Percentiles rank a stretch among this genome's conserved stretches.
phyloP scores from a whole-genome alignment of 805 yeast genomes.

The Monosporozyma yasuniensis region DNA sequence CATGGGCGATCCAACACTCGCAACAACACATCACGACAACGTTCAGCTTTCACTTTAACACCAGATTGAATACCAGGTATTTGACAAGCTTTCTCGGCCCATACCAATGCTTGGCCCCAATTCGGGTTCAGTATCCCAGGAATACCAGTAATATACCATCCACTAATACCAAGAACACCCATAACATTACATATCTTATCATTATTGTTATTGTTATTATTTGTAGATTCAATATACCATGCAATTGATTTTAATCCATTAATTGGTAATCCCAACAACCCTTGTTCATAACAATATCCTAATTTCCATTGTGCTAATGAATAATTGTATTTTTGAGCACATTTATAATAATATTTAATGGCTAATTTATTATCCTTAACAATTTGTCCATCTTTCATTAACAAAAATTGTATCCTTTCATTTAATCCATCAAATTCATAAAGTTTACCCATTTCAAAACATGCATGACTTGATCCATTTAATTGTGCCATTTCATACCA shows the following conservation, averaged over 20 bases:
- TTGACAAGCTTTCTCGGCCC: conserved; percentile 39
- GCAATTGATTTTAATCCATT: conserved; percentile 55
- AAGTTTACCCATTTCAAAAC: conserved; percentile 49
- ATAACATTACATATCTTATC: conserved; percentile 36
- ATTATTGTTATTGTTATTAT: conserved; percentile 44
- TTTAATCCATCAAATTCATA: conserved; percentile 39
- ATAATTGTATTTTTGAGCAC: conserved; percentile 50
- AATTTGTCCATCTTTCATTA: not conserved
- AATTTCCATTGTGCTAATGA: conserved; percentile 60
- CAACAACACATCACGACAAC: not conserved
- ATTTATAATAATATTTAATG: conserved; percentile 44
- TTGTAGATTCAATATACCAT: conserved; percentile 56
- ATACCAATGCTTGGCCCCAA: conserved; percentile 55
- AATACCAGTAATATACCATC: conserved; percentile 72
- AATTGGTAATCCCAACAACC: conserved; percentile 43
- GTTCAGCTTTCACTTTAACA: not conserved
- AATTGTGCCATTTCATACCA: conserved; percentile 46
- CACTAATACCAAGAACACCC: conserved; percentile 63
- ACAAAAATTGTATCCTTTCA: conserved; percentile 12
- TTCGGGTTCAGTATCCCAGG: conserved; percentile 43
- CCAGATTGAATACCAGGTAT: not conserved
- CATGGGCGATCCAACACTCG: not conserved
- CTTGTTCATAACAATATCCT: conserved; percentile 68
- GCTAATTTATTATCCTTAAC: conserved; percentile 25
- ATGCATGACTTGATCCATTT: conserved; percentile 40